phyloP scores from a whole-genome alignment of 164 flowering plant genomes.

The Vitis riparia region DNA sequence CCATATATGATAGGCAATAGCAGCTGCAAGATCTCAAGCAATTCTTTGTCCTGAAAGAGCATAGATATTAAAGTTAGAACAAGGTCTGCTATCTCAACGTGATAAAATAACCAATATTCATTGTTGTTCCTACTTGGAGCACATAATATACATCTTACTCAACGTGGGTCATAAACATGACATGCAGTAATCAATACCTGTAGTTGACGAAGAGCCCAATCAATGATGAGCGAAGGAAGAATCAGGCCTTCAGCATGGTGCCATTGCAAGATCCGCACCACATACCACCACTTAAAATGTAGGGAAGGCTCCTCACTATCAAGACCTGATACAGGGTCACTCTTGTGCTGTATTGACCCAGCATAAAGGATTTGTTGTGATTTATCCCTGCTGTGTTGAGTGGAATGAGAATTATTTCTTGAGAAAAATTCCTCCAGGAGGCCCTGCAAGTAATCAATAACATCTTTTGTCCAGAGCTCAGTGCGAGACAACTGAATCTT shows the following conservation, averaged over 20 bases:
- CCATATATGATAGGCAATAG: conserved; percentile 81
- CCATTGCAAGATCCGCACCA: conserved; percentile 89
- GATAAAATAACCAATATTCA: not conserved
- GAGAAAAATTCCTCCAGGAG: conserved; percentile 75
- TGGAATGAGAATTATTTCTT: conserved; percentile 49
- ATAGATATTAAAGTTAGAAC: conserved; percentile 13
- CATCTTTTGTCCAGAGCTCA: conserved; percentile 96
- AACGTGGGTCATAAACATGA: not conserved
- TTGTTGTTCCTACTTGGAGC: not conserved
- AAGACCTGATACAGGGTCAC: conserved; percentile 40
- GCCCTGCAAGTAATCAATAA: conserved; percentile 77
- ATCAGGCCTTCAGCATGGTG: conserved; percentile 85
- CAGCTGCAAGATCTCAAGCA: conserved; percentile 66
- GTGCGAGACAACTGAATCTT: conserved; percentile 69
- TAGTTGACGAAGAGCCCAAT: conserved; percentile 86
- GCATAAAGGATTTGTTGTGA: conserved; percentile 53
- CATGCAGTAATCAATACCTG: conserved; percentile 46
- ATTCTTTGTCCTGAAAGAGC: conserved; percentile 73
- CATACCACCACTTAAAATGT: conserved; percentile 91
- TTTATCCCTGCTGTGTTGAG: conserved; percentile 56
- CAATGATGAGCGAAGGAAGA: conserved; percentile 78
- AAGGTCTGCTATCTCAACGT: not conserved
- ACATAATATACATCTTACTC: no score
- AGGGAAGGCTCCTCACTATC: conserved; percentile 78
- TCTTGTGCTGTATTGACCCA: conserved; percentile 52